Percentiles rank a stretch among this genome's conserved stretches.
phyloP scores from a whole-genome alignment of 2,329 filamentous ascomycete species.

The Microcyclospora pomicola region DNA sequence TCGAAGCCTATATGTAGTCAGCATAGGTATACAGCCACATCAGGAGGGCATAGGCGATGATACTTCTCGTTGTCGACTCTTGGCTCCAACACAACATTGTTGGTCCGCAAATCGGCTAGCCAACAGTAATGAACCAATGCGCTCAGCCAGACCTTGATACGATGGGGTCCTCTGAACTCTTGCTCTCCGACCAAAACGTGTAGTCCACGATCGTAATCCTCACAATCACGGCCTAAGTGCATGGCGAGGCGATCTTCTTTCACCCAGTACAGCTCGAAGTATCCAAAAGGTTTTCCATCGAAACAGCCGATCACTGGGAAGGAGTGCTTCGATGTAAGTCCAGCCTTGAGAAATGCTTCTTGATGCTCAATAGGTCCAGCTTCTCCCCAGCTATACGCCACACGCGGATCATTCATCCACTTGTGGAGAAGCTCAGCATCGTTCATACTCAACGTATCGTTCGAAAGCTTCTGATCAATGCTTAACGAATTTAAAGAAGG shows the following conservation, averaged over 20 bases:
- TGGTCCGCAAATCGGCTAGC: slow-evolving; percentile 63
- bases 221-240: slow-evolving; percentile 57
- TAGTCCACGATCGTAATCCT: slow-evolving; percentile 75
- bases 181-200: slow-evolving; percentile 86
- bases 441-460: slow-evolving; percentile 23
- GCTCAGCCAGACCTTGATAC: slow-evolving; percentile 68
- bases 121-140: slow-evolving; percentile 80
- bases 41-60: slow-evolving; percentile 21
- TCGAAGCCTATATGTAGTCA: slow-evolving; percentile 43
- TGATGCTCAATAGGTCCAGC: slow-evolving; percentile 43
- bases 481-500: slow-evolving; percentile 2
- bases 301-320: slow-evolving; percentile 89
- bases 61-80: slow-evolving; percentile 83
- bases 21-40: background rate
- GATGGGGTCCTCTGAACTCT: slow-evolving; percentile 67
- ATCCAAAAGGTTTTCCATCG: slow-evolving; percentile 91
- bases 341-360: slow-evolving; percentile 52
- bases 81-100: slow-evolving; percentile 74
- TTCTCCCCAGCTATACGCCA: slow-evolving; percentile 73
- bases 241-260: slow-evolving; percentile 74
- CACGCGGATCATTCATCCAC: slow-evolving; percentile 82
- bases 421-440: slow-evolving; percentile 60
- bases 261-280: slow-evolving; percentile 97
- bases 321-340: slow-evolving; percentile 55
- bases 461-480: background rate